Evolutionary conservation across 2,329 filamentous ascomycete species (phyloP).

Genomic region (Nakataea oryzae): DNA sequence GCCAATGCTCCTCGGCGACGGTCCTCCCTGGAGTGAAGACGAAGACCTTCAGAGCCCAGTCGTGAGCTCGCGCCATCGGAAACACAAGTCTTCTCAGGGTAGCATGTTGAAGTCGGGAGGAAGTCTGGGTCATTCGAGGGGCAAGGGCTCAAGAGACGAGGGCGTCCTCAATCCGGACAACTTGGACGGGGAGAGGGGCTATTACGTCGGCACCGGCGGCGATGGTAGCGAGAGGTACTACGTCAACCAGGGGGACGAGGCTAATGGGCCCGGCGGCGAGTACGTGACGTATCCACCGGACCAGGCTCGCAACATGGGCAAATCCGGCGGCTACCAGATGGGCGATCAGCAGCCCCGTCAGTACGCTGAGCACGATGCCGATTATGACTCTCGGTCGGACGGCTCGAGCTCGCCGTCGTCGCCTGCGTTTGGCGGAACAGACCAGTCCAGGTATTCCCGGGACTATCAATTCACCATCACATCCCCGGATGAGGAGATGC

Average conservation of each 20-base stretch:
- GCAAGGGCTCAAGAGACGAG: slow-evolving; percentile 32
- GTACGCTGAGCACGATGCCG: slow-evolving; percentile 34
- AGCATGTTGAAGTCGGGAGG: slow-evolving; percentile 12
- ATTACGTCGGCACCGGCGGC: slow-evolving; percentile 53
- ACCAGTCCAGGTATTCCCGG: slow-evolving; percentile 73
- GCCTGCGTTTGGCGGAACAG: slow-evolving; percentile 45
- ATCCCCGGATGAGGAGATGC: slow-evolving; percentile 93
- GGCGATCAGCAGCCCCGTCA: slow-evolving; percentile 33
- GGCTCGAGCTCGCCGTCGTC: slow-evolving; percentile 49
- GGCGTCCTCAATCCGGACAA: slow-evolving; percentile 34
- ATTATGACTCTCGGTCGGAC: slow-evolving; percentile 45
- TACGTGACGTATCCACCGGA: slow-evolving; percentile 68
- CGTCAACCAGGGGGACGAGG: slow-evolving; percentile 56
- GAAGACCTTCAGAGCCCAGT: slow-evolving; percentile 91
- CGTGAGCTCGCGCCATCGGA: slow-evolving; percentile 74
- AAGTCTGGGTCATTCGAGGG: slow-evolving; percentile 31
- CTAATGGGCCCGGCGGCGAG: slow-evolving; percentile 68
- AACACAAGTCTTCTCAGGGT: slow-evolving; percentile 63
- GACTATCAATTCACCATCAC: slow-evolving; percentile 95
- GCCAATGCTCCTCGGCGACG: slow-evolving; percentile 75
- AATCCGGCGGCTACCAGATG: slow-evolving; percentile 26
- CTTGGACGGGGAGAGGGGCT: slow-evolving; percentile 53
- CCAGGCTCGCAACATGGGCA: slow-evolving; percentile 47
- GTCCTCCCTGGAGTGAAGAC: slow-evolving; percentile 89
- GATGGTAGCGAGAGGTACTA: slow-evolving; percentile 70